Evolutionary conservation across 2,329 filamentous ascomycete species (phyloP).

Genomic region (Capronia epimyces): DNA sequence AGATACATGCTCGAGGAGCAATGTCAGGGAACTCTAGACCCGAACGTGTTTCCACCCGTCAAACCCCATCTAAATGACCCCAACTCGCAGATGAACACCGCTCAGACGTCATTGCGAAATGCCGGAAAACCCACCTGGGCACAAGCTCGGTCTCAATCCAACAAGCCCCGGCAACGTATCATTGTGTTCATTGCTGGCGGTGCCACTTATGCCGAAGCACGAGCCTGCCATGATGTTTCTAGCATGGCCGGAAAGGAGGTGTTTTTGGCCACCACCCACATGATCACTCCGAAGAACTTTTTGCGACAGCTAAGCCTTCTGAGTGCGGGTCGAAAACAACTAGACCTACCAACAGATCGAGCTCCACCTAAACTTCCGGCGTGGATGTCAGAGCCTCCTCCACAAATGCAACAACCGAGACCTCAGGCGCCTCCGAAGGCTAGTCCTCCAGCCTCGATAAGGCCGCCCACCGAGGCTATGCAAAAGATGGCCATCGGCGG

Average conservation of each 20-base stretch:
- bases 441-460: slow-evolving; percentile 6
- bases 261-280: slow-evolving; percentile 85
- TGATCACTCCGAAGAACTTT: slow-evolving; percentile 81
- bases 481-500: slow-evolving; percentile 24
- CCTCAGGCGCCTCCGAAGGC: slow-evolving; percentile 22
- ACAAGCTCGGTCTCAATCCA: slow-evolving; percentile 65
- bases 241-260: slow-evolving; percentile 69
- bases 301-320: slow-evolving; percentile 77
- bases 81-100: slow-evolving; percentile 46
- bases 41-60: slow-evolving; percentile 63
- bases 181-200: slow-evolving; percentile 94
- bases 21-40: slow-evolving; percentile 62
- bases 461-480: slow-evolving; percentile 25
- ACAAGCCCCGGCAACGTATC: slow-evolving; percentile 80
- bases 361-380: slow-evolving; percentile 76
- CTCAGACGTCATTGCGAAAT: slow-evolving; percentile 72
- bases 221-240: slow-evolving; percentile 82
- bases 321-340: slow-evolving; percentile 64
- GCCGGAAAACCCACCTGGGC: slow-evolving; percentile 90
- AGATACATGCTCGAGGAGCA: slow-evolving; percentile 77
- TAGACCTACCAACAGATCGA: slow-evolving; percentile 75
- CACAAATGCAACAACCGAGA: slow-evolving; percentile 33
- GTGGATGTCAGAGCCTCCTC: slow-evolving; percentile 62
- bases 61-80: slow-evolving; percentile 57
- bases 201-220: slow-evolving; percentile 85